phyloP scores from a whole-genome alignment of 169 alveolate genomes.

The Amoebophrya sp. region DNA sequence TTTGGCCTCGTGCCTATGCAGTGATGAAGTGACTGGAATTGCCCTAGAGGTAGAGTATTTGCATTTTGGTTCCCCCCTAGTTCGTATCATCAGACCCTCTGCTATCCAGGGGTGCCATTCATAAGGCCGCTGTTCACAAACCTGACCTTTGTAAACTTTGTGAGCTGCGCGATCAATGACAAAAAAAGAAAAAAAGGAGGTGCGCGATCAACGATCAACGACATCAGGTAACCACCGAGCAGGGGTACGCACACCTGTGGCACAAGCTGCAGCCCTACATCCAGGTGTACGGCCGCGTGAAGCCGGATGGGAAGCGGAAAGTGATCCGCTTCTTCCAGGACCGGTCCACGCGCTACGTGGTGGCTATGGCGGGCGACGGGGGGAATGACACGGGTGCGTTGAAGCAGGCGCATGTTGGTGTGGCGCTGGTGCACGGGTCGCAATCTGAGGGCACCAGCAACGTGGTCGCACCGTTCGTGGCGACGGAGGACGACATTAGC shows the following conservation, averaged over 20 bases:
- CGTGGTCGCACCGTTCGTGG: neutral
- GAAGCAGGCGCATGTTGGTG: neutral
- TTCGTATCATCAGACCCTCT: no score
- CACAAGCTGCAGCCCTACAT: neutral
- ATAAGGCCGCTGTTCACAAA: no score
- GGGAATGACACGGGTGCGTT: conserved; percentile 8
- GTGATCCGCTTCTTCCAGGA: neutral
- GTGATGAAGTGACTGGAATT: no score
- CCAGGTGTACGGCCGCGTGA: neutral
- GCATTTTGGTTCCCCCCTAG: no score
- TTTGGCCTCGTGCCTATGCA: no score
- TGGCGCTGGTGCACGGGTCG: neutral
- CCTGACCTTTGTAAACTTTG: no score
- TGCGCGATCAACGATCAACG: no score
- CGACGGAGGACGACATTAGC: neutral
- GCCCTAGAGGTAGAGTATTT: no score
- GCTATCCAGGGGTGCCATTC: no score
- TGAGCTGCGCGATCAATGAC: no score
- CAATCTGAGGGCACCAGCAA: neutral
- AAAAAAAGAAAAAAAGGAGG: no score
- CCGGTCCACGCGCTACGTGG: neutral
- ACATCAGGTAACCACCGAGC: neutral
- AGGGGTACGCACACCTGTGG: neutral
- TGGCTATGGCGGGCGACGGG: conserved; percentile 3
- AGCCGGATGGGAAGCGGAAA: neutral